Evolutionary conservation across 176 grass and related monocot genomes (phyloP).

Genomic region (Juncus effusus): DNA sequence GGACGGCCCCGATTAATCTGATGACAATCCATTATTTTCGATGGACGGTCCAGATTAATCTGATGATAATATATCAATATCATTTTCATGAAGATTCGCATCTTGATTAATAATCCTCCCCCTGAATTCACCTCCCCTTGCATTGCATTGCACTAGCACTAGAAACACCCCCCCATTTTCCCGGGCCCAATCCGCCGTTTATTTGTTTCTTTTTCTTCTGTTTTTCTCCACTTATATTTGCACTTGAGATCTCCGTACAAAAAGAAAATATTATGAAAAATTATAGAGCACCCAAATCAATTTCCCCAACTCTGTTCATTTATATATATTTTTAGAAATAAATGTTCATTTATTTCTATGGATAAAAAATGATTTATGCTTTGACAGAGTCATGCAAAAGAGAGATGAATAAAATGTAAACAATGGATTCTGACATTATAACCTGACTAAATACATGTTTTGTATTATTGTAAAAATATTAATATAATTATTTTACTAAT

Average conservation of each 20-base stretch:
- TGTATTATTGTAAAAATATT: no score
- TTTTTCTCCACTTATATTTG: not conserved
- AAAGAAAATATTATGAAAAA: no score
- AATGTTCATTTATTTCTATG: no score
- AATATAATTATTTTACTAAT: no score
- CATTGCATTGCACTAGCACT: not conserved
- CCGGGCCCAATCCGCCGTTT: not conserved
- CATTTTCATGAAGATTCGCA: not conserved
- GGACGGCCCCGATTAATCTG: not conserved
- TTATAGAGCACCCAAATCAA: not conserved
- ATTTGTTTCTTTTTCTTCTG: not conserved
- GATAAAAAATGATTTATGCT: no score
- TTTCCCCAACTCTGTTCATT: not conserved
- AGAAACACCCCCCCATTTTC: not conserved
- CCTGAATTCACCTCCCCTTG: conserved; percentile 18
- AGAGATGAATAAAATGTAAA: no score
- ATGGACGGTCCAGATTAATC: conserved; percentile 21
- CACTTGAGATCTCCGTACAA: no score
- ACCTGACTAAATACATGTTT: no score
- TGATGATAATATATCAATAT: not conserved
- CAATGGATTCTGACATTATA: no score
- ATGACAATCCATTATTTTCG: no score
- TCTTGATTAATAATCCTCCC: not conserved
- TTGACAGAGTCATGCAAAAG: no score
- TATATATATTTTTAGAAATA: not conserved